These are phyloP conservation scores for Platanthera guangdongensis DNA, from an alignment of 106 monocot genomes.

Conservation along the genomic window DNA sequence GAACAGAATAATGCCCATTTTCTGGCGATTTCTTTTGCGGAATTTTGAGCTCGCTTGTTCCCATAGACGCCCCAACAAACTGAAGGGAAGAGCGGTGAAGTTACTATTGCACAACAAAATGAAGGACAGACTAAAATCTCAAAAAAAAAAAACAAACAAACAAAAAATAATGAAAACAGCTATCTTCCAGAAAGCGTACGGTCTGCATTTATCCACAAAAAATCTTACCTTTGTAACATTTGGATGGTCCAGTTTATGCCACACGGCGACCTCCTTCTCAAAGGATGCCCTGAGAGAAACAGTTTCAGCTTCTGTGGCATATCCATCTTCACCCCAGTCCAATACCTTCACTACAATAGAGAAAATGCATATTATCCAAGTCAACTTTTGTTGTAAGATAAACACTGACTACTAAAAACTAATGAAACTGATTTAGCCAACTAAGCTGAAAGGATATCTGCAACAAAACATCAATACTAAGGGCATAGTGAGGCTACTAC, in stretches of 20 bases:
- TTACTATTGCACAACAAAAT: neutral
- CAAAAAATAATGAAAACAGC: neutral
- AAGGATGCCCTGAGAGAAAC: constrained; percentile 49
- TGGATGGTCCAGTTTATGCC: constrained; percentile 71
- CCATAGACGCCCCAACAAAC: constrained; percentile 41
- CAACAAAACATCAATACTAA: neutral
- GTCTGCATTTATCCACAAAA: neutral
- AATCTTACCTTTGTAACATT: constrained; percentile 57
- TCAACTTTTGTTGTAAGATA: constrained; percentile 3
- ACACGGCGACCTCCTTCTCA: constrained; percentile 58
- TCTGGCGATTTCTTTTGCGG: constrained; percentile 40
- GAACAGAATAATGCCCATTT: constrained; percentile 8
- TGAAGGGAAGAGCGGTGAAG: constrained; percentile 5
- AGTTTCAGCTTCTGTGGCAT: constrained; percentile 36
- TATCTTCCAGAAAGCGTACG: neutral
- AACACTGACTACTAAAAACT: neutral
- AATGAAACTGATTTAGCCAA: neutral
- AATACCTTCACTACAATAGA: constrained; percentile 45
- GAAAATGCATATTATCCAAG: constrained; percentile 4
- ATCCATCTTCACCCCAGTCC: constrained; percentile 56
- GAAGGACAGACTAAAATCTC: neutral
- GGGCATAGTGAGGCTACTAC: neutral
- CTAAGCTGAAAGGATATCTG: neutral
- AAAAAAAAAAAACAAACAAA: neutral
- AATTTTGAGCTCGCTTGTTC: constrained; percentile 46